Conservation (phyloP, 768 basidiomycete genomes). For the Suillus occidentalis region DNA sequence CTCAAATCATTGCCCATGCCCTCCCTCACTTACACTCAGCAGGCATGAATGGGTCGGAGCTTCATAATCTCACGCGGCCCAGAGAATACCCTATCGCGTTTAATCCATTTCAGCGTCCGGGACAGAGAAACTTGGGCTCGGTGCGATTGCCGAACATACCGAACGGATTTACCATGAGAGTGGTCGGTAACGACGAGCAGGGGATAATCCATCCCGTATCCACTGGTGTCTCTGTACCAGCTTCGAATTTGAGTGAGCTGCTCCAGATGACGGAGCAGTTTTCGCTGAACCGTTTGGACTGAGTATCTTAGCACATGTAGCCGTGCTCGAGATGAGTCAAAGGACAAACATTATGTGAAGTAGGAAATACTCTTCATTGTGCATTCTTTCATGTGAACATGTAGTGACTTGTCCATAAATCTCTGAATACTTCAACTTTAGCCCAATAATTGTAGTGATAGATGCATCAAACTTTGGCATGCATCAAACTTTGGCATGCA, state of each 20-base stretch:
- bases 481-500: too few species aligned
- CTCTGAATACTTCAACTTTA: background rate
- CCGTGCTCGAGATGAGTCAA: background rate
- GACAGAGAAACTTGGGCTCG: conserved; percentile 28
- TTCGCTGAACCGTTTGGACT: conserved; percentile 31
- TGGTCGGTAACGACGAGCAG: conserved; percentile 23
- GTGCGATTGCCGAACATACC: conserved; percentile 30
- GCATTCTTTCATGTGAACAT: background rate
- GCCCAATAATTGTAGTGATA: background rate
- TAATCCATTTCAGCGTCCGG: conserved; percentile 35
- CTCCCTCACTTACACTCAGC: conserved; percentile 19
- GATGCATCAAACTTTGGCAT: background rate
- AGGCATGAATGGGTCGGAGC: conserved; percentile 18
- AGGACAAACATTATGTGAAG: background rate
- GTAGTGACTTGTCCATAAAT: background rate
- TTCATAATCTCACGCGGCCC: conserved; percentile 24
- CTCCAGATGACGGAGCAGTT: conserved; percentile 16
- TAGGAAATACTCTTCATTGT: background rate
- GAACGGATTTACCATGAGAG: conserved; percentile 32
- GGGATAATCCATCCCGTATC: background rate
- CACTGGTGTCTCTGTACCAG: background rate
- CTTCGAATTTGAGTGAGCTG: conserved; percentile 14
- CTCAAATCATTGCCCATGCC: conserved; percentile 30
- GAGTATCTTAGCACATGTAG: conserved; percentile 7
- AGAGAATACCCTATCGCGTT: conserved; percentile 31